Evolutionary conservation across 768 basidiomycete genomes (phyloP), one percentile per base, ranked within the genome.

Genomic region (Podaxis sp.): DNA sequence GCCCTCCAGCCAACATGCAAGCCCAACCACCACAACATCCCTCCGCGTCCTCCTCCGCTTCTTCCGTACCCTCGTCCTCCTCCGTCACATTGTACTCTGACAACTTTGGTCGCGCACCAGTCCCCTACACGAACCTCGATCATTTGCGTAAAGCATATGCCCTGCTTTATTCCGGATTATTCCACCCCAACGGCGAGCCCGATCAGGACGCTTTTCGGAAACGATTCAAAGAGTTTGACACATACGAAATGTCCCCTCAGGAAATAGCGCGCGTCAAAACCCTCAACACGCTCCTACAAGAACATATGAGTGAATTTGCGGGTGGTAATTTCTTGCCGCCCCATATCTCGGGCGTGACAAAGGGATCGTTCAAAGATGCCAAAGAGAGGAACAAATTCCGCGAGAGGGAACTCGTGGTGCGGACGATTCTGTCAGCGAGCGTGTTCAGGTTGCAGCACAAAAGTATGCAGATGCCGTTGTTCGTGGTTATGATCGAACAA

Each of bases 311-410:
- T 53, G 61, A 63, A 17, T 63, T 63, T n/a, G 12, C 54, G 24
- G 61, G 61, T 40, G 61, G 61, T 13, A 56, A 63, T 33, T 63
- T 63, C 24, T 49, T 63, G 8, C 61, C 61, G 15, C 61, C 61
- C 2, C 61, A 63, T 57, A 49, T 63, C 11, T 26, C 61, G 15
- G 61, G 61, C 13, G 46, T 24, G 28, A 51, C 36, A n/a, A 63
- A 40, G 33, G 55, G 39, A 12, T 28, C 54, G 39, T 63, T 63
- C 46, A 63, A 56, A 51, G 61, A 56, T 26, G 30, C 36, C 3
- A 63, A 63, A n/a, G 61, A 63, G 36, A 19, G 48, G n/a, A 48
- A 63, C 46, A 63, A 63, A 15, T 63, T 63, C 24, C 44, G 36
- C 13, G 61, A 57, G 24, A 48, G 61, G 8, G 36, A 49, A 26